Conservation (phyloP, 768 basidiomycete genomes). For the Mycena pura region DNA sequence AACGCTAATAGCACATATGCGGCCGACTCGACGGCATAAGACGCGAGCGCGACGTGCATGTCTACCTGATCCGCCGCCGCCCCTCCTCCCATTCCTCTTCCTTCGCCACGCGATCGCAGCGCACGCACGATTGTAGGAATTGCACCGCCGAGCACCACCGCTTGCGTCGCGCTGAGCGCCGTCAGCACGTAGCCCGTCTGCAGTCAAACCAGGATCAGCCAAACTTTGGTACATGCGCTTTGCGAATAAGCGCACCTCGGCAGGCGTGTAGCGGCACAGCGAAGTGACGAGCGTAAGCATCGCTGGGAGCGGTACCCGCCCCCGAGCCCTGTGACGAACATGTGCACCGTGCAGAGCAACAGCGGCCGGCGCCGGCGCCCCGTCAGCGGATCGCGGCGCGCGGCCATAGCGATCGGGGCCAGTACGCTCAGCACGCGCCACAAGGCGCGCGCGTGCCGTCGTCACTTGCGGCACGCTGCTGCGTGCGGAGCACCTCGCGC, state of each 20-base stretch:
- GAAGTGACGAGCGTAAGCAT: conserved; percentile 35
- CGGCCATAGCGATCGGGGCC: conserved; percentile 34
- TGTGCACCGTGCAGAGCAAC: conserved; percentile 35
- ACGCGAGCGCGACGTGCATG: conserved; percentile 32
- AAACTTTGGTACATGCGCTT: background rate
- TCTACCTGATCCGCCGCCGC: conserved; percentile 36
- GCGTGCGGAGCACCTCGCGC: conserved; percentile 22
- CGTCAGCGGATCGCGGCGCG: conserved; percentile 14
- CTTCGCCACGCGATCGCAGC: conserved; percentile 34
- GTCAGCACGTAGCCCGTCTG: conserved; percentile 39
- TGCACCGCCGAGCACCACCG: conserved; percentile 26
- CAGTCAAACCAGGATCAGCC: background rate
- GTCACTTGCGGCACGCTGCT: background rate
- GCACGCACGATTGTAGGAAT: conserved; percentile 32
- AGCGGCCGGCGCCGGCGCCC: conserved; percentile 38
- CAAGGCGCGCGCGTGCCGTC: background rate
- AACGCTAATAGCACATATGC: conserved; percentile 20
- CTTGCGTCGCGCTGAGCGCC: conserved; percentile 19
- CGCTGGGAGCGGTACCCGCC: conserved; percentile 16
- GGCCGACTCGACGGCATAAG: conserved; percentile 27
- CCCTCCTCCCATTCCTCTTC: background rate
- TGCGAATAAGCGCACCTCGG: conserved; percentile 22
- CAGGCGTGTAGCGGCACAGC: conserved; percentile 34
- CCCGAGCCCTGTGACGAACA: conserved; percentile 29
- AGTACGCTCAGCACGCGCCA: conserved; percentile 17